phyloP scores from a whole-genome alignment of 495 filamentous ascomycete genomes.

The Aspergillus nidulans region DNA sequence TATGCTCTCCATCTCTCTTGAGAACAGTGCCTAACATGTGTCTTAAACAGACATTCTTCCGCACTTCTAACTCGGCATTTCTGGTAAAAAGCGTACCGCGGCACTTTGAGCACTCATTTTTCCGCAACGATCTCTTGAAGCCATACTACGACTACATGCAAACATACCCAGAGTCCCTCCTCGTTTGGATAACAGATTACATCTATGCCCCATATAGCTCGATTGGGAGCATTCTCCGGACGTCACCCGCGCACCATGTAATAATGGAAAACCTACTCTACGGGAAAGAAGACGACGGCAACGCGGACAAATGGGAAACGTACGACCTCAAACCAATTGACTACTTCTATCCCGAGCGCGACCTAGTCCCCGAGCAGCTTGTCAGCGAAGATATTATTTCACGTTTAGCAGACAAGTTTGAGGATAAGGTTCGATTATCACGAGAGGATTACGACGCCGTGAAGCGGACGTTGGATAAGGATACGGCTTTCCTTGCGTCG shows the following conservation, averaged over 20 bases:
- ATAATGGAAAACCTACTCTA: conserved; percentile 70
- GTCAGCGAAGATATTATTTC: conserved; percentile 55
- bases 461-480: conserved; percentile 43
- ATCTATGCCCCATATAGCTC: conserved; percentile 49
- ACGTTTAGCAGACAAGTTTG: conserved; percentile 58
- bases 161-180: conserved; percentile 48
- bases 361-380: conserved; percentile 55
- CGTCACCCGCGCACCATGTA: conserved; percentile 61
- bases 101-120: conserved; percentile 63
- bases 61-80: conserved; percentile 54
- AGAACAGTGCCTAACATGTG: not conserved
- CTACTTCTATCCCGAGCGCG: conserved; percentile 69
- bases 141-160: conserved; percentile 60
- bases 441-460: conserved; percentile 48
- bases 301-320: conserved; percentile 53
- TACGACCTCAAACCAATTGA: conserved; percentile 68
- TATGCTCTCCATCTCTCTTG: not conserved
- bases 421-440: conserved; percentile 57
- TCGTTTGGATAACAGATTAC: conserved; percentile 67
- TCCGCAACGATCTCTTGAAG: conserved; percentile 55
- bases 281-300: conserved; percentile 42
- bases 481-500: conserved; percentile 55
- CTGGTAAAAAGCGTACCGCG: conserved; percentile 66
- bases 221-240: conserved; percentile 50
- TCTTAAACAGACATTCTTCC: conserved; percentile 57